These are phyloP conservation scores for Dipteronia dyeriana DNA, from an alignment of 345 rosid genomes.

Conservation along the genomic window DNA sequence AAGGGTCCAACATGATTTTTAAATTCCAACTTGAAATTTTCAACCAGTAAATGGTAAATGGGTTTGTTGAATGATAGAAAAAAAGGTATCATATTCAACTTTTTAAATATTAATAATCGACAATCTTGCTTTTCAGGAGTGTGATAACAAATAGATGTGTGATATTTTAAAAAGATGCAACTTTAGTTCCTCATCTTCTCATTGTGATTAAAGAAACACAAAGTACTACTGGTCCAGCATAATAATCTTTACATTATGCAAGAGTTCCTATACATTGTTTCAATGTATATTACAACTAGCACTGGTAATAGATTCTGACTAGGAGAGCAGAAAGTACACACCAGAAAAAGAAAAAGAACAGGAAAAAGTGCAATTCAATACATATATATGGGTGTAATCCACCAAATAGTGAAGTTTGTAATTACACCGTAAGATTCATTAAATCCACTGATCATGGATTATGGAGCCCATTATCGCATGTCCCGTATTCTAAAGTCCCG, in stretches of 20 bases:
- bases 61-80: background rate
- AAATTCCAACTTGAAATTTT: too few species aligned
- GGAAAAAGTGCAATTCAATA: background rate
- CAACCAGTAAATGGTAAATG: too few species aligned
- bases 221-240: background rate
- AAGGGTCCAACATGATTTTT: too few species aligned
- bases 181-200: background rate
- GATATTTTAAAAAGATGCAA: background rate
- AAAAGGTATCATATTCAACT: too few species aligned
- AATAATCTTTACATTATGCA: background rate
- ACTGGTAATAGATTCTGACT: background rate
- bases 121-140: background rate
- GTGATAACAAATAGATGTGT: background rate
- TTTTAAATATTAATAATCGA: too few species aligned
- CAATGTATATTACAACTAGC: background rate
- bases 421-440: background rate
- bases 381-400: background rate
- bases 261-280: background rate
- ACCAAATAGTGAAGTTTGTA: background rate
- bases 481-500: constrained; percentile 30
- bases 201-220: background rate
- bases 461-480: constrained; percentile 13
- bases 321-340: background rate
- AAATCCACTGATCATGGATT: constrained; percentile 2
- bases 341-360: background rate